phyloP scores from a whole-genome alignment of 441 rosid genomes.

The Pelargonium citronellum region DNA sequence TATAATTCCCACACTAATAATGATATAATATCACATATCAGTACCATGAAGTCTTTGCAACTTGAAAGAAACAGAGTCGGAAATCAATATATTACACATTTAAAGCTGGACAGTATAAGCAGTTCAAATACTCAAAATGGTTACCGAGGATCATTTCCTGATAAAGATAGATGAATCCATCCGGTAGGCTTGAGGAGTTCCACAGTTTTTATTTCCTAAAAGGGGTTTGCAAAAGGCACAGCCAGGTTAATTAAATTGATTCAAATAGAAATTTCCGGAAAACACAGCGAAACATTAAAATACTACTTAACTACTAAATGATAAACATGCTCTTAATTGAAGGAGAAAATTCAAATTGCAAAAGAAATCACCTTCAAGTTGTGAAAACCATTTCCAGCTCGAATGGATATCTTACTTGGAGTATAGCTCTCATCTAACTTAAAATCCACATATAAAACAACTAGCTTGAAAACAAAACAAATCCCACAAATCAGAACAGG shows the following conservation, averaged over 20 bases:
- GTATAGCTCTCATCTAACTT: constrained; percentile 95
- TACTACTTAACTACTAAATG: neutral
- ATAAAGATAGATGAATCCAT: constrained; percentile 68
- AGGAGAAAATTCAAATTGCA: neutral
- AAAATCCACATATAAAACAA: constrained; percentile 74
- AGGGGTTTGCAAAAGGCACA: constrained; percentile 10
- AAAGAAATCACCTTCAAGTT: constrained; percentile 59
- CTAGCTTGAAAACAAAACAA: constrained; percentile 42
- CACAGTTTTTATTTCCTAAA: constrained; percentile 75
- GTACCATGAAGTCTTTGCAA: neutral
- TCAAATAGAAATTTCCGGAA: neutral
- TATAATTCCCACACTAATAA: too few species aligned
- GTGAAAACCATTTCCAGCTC: constrained; percentile 94
- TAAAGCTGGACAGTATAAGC: neutral
- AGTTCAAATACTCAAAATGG: neutral
- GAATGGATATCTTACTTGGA: constrained; percentile 75
- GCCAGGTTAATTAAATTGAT: constrained; percentile 13
- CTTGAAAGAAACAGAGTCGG: neutral
- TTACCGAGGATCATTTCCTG: constrained; percentile 82
- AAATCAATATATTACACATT: neutral
- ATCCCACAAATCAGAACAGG: constrained; percentile 12
- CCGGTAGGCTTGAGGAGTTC: constrained; percentile 82
- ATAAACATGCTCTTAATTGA: neutral
- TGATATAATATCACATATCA: neutral
- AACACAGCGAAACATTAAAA: neutral